Conservation (phyloP, 2,329 filamentous ascomycete species). For the Epicoccum sorghinum region DNA sequence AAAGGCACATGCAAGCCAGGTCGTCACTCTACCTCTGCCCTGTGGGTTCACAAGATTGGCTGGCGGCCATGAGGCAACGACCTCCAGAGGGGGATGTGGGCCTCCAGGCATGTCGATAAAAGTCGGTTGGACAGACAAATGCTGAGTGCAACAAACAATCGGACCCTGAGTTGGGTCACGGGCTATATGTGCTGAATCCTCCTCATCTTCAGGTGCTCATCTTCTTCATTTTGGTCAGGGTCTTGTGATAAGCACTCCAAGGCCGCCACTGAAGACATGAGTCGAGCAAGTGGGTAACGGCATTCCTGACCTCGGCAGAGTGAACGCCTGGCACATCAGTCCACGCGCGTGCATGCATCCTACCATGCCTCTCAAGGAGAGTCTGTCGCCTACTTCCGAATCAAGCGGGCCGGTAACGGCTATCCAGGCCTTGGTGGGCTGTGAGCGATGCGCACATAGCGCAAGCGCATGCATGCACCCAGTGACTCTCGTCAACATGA, state of each 20-base stretch:
- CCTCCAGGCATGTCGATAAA: not conserved
- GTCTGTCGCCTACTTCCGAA: not conserved
- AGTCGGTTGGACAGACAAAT: not conserved
- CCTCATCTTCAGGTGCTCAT: not conserved
- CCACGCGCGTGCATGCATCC: not conserved
- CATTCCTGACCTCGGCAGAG: not conserved
- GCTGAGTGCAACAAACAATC: not conserved
- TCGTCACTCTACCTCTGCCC: not conserved
- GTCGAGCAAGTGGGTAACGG: not conserved
- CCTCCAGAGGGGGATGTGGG: not conserved
- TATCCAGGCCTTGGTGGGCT: too few relatives aligned
- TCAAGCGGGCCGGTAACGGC: too few relatives aligned
- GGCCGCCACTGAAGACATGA: not conserved
- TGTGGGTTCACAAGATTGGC: not conserved
- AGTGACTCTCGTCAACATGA: too few relatives aligned
- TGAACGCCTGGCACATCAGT: not conserved
- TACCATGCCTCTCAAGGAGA: not conserved
- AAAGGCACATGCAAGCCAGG: slow-evolving; percentile 18
- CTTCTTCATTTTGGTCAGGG: not conserved
- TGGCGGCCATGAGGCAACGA: not conserved
- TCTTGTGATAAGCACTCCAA: not conserved
- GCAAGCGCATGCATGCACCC: too few relatives aligned
- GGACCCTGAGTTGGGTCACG: not conserved
- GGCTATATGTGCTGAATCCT: not conserved
- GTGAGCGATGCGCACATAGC: too few relatives aligned